phyloP scores from a whole-genome alignment of 2,329 filamentous ascomycete genomes.

The Lojkania enalia region DNA sequence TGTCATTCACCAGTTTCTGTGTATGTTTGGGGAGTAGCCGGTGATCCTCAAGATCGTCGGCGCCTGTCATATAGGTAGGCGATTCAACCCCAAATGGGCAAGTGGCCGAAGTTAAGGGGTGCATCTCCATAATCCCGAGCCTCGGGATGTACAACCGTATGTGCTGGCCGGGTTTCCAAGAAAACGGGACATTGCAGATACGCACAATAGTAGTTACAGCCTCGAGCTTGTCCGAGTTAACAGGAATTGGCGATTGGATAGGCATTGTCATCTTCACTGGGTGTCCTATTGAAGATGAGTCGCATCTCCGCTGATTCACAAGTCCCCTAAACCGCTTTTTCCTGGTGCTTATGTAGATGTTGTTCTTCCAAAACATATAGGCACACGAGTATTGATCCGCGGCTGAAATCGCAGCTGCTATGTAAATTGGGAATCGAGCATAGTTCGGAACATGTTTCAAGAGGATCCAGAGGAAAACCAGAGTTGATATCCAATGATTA shows the following conservation, averaged over 20 bases:
- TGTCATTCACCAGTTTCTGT: constrained; percentile 19
- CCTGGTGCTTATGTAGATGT: constrained; percentile 20
- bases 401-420: constrained; percentile 19
- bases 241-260: constrained; percentile 10
- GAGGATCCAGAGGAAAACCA: constrained; percentile 24
- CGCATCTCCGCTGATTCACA: constrained; percentile 12
- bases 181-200: constrained; percentile 26
- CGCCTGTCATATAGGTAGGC: too few relatives aligned
- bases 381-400: constrained; percentile 19
- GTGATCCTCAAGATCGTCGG: constrained; percentile 19
- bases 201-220: constrained; percentile 22
- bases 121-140: constrained; percentile 28
- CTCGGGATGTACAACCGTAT: constrained; percentile 30
- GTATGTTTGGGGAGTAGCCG: constrained; percentile 2
- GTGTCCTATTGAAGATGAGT: constrained; percentile 24
- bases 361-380: constrained; percentile 20
- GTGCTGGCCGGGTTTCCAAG: constrained; percentile 37
- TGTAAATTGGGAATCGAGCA: constrained; percentile 24
- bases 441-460: constrained; percentile 30
- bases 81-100: constrained; percentile 14
- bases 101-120: constrained; percentile 37
- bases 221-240: background rate
- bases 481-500: constrained; percentile 31
- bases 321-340: constrained; percentile 13
- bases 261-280: constrained; percentile 30